Evolutionary conservation across 805 yeast genomes (phyloP), one percentile per base, ranked within the genome.

Genomic region (Ogataea neopini): DNA sequence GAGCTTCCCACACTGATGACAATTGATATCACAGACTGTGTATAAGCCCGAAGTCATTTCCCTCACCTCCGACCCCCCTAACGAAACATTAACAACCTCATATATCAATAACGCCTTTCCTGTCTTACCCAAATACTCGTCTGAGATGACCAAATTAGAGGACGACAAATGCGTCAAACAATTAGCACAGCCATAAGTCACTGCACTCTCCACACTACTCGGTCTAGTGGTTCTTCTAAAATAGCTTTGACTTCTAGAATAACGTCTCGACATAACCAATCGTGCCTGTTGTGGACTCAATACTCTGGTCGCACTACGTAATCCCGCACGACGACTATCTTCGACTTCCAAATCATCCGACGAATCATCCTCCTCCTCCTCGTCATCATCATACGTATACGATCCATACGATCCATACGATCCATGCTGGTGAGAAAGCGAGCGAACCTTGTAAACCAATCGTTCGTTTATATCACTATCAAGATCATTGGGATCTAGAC

Each of bases 1-100:
- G 44, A 75, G 64, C 4, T 64, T 60, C 42, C 68, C 66, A 58
- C 89, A 84, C 51, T 75, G 77, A 38, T 73, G 76, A 57, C 89
- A 84, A 30, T 58, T 57, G 25, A 82, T 72, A 54, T 81, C 84
- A 49, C 81, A 74, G 2, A 84, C 85, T 0, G 69, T 57, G 54
- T 81, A 84, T 19, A 60, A 60, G 0, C 88, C 89, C 0, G 88
- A 82, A 23, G 75, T 67, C 88, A 84, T 83, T 32, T 68, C 50
- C 10, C 63, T 49, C 10, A 45, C 47, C 37, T 61, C 62, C 11
- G 50, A 47, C 11, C 42, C 47, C 1, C 62, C 63, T n/a, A 53
- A 43, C 4, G 46, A 43, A 13, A 58, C 48, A 43, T 66, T 62
- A 11, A 60, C 64, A 6, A 79, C 80, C 30, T 67, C 66, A 38